Base-by-base conservation (phyloP, 306 rosid species). In the Pterocarpus macrocarpus region DNA sequence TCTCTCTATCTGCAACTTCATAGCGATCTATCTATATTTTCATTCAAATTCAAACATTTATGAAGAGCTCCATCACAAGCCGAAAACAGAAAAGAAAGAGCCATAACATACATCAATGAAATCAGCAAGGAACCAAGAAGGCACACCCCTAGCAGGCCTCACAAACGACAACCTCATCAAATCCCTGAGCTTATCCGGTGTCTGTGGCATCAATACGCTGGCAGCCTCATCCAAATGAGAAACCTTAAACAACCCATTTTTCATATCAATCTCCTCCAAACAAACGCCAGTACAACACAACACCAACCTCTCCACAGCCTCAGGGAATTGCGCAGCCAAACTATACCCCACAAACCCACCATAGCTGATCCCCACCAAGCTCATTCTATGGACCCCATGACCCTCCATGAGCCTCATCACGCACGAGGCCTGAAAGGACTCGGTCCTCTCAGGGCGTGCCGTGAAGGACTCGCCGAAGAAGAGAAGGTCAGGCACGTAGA, bases 291-390 rank as follows among this genome's bases (percentile, higher is more conserved):
- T 39, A 11, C 97, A 90, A 56, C 97, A 91, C 28, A 93, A 66
- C 44, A 81, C 94, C 33, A 91, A 32, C 69, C 52, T 87, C 67
- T 91, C 97, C 65, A 93, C 84, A 17, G 71, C 78, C 64, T 88
- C 82, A 0, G 97, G 97, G 35, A 86, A 91, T 77, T 83, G 91
- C 52, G 77, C 84, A 0, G 94, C 97, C 82, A 93, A 5, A 58
- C 84, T 85, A 49, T 91, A 93, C 14, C 88, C 88, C 4, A 93
- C 97, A 28, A 93, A 91, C 0, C 97, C 97, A 1, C 97, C 97
- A 13, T 93, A 93, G 71, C 97, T 93, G 33, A 90, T 88, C 81
- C 97, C 97, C 0, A 91, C 94, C 80, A 91, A 16, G 73, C 81
- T 90, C 87, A 82, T 74, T 13, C 38, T 86, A 3, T 35, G 4